Percentiles rank a stretch among this genome's conserved stretches.
Conservation (phyloP, 345 rosid genomes). For the Stellera chamaejasme region DNA sequence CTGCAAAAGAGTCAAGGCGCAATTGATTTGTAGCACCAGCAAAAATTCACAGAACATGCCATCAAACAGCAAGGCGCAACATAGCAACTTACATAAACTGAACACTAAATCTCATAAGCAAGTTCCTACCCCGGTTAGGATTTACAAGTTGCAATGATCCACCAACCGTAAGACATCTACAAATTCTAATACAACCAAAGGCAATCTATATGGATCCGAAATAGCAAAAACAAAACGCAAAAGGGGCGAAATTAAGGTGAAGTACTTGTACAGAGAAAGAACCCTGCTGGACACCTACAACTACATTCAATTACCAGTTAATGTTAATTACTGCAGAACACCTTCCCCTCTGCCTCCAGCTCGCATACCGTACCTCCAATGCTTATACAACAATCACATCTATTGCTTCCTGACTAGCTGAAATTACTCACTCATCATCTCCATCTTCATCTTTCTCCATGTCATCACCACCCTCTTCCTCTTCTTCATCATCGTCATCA, state of each 20-base stretch:
- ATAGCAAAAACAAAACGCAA: too few relatives aligned
- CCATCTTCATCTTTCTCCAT: conserved; percentile 40
- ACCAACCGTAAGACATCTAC: too few relatives aligned
- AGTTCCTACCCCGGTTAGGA: too few relatives aligned
- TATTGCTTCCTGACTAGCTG: conserved; percentile 10
- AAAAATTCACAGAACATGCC: too few relatives aligned
- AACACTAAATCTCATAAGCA: too few relatives aligned
- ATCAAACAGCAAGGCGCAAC: too few relatives aligned
- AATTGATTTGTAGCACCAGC: too few relatives aligned
- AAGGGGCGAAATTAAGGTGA: background rate
- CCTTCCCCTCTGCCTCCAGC: background rate
- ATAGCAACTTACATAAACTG: too few relatives aligned
- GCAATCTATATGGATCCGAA: too few relatives aligned
- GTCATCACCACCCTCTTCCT: conserved; percentile 32
- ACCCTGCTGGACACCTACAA: conserved; percentile 14
- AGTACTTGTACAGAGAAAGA: conserved; percentile 11
- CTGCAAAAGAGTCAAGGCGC: too few relatives aligned
- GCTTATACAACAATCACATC: conserved; percentile 1
- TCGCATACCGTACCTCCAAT: conserved; percentile 13
- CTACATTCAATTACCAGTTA: conserved; percentile 13
- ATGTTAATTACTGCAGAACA: background rate
- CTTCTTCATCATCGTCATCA: conserved; percentile 65
- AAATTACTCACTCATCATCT: conserved; percentile 32
- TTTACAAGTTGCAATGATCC: too few relatives aligned
- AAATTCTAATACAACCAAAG: too few relatives aligned